Percentiles rank a stretch among this genome's conserved stretches.
Evolutionary conservation across 352 stramenopile species (phyloP).

Genomic region (Globisporangium paroecandrum): DNA sequence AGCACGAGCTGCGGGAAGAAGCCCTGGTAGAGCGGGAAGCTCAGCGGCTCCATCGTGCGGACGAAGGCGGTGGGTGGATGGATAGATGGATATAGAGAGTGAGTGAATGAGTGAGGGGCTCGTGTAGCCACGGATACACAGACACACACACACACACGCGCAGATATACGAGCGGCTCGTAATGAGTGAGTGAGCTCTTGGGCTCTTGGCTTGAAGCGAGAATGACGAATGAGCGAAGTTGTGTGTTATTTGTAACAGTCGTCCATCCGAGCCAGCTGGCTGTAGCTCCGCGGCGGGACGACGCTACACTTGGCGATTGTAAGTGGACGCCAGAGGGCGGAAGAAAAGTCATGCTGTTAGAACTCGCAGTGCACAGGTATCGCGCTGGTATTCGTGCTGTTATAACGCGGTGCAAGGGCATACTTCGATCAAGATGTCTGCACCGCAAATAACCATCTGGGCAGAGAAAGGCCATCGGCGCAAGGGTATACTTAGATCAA

Average conservation of each 20-base stretch:
- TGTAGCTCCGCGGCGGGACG: neutral
- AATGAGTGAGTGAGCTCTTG: neutral
- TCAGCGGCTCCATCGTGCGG: conserved; percentile 27
- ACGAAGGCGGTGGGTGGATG: neutral
- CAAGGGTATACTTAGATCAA: no score
- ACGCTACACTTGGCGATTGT: conserved; percentile 3
- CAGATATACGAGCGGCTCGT: neutral
- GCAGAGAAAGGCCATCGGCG: no score
- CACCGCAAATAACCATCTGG: neutral
- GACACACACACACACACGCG: neutral
- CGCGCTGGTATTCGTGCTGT: no score
- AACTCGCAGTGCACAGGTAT: no score
- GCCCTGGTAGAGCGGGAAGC: conserved; percentile 70
- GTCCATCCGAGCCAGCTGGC: neutral
- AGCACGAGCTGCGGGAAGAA: conserved; percentile 84
- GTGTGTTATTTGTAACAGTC: neutral
- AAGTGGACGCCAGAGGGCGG: neutral
- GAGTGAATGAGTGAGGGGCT: neutral
- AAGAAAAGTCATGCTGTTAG: neutral
- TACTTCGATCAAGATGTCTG: neutral
- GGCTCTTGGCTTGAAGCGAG: neutral
- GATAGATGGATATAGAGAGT: neutral
- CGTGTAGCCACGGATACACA: neutral
- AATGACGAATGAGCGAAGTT: neutral
- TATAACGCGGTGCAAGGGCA: neutral